Evolutionary conservation across 1,284 basidiomycete species (phyloP).

Genomic region (Fomitopsis pinicola): DNA sequence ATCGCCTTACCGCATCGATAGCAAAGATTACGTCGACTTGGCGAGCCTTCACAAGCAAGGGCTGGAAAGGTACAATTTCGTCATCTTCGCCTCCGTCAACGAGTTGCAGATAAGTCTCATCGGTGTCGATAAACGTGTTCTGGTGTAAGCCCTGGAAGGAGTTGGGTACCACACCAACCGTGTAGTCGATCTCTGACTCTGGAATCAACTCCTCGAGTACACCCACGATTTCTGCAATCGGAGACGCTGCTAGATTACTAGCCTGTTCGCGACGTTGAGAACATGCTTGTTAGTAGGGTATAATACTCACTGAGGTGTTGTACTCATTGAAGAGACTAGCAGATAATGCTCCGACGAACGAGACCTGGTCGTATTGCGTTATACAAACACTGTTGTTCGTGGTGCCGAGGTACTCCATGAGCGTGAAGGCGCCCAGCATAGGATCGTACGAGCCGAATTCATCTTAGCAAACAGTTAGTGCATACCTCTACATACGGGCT

Average conservation of each 20-base stretch:
- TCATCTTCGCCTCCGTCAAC: constrained; percentile 41
- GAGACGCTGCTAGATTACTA: constrained; percentile 15
- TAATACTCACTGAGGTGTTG: constrained; percentile 29
- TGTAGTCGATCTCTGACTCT: constrained; percentile 22
- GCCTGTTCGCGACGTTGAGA: constrained; percentile 7
- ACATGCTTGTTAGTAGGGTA: neutral
- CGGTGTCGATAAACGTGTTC: constrained; percentile 33
- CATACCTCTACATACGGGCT: neutral
- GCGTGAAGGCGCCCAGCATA: constrained; percentile 38
- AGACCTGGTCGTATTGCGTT: constrained; percentile 45
- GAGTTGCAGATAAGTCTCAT: constrained; percentile 29
- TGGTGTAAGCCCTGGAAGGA: constrained; percentile 38
- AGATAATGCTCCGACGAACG: constrained; percentile 37
- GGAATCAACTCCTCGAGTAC: constrained; percentile 22
- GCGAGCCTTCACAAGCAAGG: constrained; percentile 48
- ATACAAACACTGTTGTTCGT: constrained; percentile 38
- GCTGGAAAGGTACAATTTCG: constrained; percentile 47
- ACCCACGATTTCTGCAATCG: constrained; percentile 21
- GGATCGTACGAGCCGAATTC: constrained; percentile 45
- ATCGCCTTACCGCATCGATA: constrained; percentile 40
- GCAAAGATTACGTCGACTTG: constrained; percentile 49
- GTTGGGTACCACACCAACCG: constrained; percentile 32
- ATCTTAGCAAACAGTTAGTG: constrained; percentile 18
- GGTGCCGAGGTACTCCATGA: constrained; percentile 40
- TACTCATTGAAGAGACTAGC: constrained; percentile 37